Percentiles rank a stretch among this genome's conserved stretches.
Evolutionary conservation across 2,329 filamentous ascomycete genomes (phyloP).

Genomic region (Talaromyces sp.): DNA sequence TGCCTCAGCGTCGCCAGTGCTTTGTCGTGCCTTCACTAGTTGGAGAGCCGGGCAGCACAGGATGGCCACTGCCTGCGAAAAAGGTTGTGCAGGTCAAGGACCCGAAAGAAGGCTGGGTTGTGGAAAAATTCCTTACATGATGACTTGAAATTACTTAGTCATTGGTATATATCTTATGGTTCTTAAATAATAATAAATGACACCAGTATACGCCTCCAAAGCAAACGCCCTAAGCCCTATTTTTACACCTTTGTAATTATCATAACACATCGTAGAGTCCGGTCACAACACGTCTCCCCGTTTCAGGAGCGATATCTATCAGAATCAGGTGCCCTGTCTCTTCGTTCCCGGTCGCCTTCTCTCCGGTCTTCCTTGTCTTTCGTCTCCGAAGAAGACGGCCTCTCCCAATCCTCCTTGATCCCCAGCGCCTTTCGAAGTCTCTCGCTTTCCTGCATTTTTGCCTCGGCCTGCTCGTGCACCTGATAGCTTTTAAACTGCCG

Average conservation of each 20-base stretch:
- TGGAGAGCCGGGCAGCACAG: constrained; percentile 60
- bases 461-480: constrained; percentile 91
- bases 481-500: constrained; percentile 78
- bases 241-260: not conserved
- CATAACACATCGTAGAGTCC: not conserved
- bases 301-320: not conserved
- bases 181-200: not conserved
- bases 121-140: constrained; percentile 48
- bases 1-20: constrained; percentile 60
- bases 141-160: not conserved
- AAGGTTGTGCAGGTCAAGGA: constrained; percentile 78
- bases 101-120: constrained; percentile 67
- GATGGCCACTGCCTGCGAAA: constrained; percentile 81
- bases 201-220: not conserved
- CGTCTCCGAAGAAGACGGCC: constrained; percentile 22
- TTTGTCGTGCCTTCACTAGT: constrained; percentile 78
- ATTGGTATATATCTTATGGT: constrained; percentile 2
- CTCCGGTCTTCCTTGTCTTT: constrained; percentile 8
- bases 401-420: constrained; percentile 81
- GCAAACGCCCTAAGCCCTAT: not conserved
- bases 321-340: not conserved
- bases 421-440: constrained; percentile 78
- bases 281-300: not conserved
- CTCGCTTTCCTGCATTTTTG: constrained; percentile 95
- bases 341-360: constrained; percentile 1